These are phyloP conservation scores for Aquilaria malaccensis DNA, from an alignment of 345 rosid species.

Conservation along the genomic window DNA sequence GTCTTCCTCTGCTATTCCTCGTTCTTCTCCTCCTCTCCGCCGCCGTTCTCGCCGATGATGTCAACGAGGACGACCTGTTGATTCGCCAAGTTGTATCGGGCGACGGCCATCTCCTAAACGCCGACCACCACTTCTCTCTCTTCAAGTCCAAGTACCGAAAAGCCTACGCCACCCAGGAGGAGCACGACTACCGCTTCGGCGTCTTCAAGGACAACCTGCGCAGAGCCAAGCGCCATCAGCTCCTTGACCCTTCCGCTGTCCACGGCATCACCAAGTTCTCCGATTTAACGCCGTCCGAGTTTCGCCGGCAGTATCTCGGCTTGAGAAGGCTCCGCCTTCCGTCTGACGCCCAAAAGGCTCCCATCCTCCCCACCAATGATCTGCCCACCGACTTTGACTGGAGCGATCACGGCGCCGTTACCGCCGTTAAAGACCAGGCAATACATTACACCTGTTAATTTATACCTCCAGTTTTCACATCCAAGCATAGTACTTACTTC, in stretches of 20 bases:
- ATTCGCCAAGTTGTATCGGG: slow-evolving; percentile 70
- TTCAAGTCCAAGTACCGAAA: slow-evolving; percentile 43
- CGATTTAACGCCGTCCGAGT: slow-evolving; percentile 71
- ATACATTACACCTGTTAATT: neutral
- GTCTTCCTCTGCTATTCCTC: slow-evolving; percentile 18
- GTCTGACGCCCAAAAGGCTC: slow-evolving; percentile 54
- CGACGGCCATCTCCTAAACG: slow-evolving; percentile 37
- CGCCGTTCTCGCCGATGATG: slow-evolving; percentile 2
- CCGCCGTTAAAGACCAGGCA: slow-evolving; percentile 79
- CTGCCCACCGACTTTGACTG: slow-evolving; percentile 81
- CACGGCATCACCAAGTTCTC: slow-evolving; percentile 91
- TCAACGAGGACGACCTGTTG: slow-evolving; percentile 27
- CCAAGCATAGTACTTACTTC: too few relatives aligned
- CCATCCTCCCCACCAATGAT: slow-evolving; percentile 64
- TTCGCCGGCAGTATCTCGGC: slow-evolving; percentile 51
- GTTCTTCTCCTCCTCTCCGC: slow-evolving; percentile 13
- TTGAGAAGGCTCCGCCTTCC: slow-evolving; percentile 55
- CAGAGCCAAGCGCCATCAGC: slow-evolving; percentile 39
- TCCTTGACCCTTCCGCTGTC: slow-evolving; percentile 43
- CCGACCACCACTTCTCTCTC: slow-evolving; percentile 51
- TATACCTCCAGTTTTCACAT: too few relatives aligned
- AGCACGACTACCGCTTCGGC: slow-evolving; percentile 43
- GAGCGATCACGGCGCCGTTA: slow-evolving; percentile 81
- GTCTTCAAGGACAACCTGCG: slow-evolving; percentile 44
- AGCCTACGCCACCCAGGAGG: slow-evolving; percentile 35